These are phyloP conservation scores for Astrocystis sublimbata DNA, from an alignment of 495 filamentous ascomycete genomes.

Conservation along the genomic window DNA sequence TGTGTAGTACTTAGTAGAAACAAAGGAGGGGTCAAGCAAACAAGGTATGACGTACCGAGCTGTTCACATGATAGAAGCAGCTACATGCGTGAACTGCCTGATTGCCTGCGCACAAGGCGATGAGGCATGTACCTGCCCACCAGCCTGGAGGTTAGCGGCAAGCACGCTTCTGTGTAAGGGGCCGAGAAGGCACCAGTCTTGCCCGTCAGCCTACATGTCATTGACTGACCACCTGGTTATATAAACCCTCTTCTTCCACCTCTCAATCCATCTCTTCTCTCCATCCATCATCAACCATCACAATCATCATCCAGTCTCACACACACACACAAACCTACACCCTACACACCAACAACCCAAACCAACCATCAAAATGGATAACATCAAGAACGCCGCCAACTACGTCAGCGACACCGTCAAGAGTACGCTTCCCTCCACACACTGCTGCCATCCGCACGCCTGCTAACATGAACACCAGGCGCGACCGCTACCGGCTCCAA, in stretches of 20 bases:
- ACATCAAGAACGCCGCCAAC: constrained; percentile 61
- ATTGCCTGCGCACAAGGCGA: background rate
- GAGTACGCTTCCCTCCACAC: constrained; percentile 27
- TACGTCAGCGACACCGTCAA: constrained; percentile 62
- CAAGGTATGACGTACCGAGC: constrained; percentile 2
- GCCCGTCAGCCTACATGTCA: background rate
- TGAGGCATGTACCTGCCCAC: constrained; percentile 4
- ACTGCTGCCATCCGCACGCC: constrained; percentile 10
- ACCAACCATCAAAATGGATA: constrained; percentile 53
- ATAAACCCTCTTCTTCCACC: constrained; percentile 19
- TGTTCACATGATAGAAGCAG: background rate
- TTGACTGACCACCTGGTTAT: constrained; percentile 2
- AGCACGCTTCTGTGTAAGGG: background rate
- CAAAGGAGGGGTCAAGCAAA: background rate
- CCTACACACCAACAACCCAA: constrained; percentile 34
- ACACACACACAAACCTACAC: constrained; percentile 29
- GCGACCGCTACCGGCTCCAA: constrained; percentile 53
- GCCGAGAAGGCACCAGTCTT: background rate
- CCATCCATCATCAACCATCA: constrained; percentile 19
- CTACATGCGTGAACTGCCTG: background rate
- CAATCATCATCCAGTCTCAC: constrained; percentile 21
- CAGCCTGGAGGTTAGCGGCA: no score
- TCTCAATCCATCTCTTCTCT: background rate
- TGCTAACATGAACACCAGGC: constrained; percentile 22
- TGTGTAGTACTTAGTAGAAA: background rate